These are phyloP conservation scores for Melaleuca alternifolia DNA, from an alignment of 345 rosid genomes.

Conservation along the genomic window DNA sequence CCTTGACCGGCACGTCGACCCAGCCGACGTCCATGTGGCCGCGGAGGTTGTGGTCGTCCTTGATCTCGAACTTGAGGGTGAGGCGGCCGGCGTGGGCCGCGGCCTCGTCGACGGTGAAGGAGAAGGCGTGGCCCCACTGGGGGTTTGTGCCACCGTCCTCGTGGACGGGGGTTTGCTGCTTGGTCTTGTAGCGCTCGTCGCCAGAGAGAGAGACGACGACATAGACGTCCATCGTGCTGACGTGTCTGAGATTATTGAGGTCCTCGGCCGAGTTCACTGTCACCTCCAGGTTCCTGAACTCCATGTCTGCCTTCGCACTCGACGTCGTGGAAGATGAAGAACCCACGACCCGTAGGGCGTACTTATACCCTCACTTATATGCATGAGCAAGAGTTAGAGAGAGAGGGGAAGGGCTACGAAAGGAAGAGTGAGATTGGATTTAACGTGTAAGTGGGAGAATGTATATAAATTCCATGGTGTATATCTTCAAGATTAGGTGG, in stretches of 20 bases:
- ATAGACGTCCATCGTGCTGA: slow-evolving; percentile 59
- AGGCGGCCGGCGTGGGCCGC: slow-evolving; percentile 31
- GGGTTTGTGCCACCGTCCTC: slow-evolving; percentile 46
- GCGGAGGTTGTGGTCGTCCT: slow-evolving; percentile 34
- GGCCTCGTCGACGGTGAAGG: slow-evolving; percentile 41
- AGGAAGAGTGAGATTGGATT: background rate
- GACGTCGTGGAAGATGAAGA: background rate
- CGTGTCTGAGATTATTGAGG: slow-evolving; percentile 37
- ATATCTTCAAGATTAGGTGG: background rate
- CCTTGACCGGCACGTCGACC: slow-evolving; percentile 51
- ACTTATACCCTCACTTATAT: background rate
- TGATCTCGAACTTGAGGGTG: slow-evolving; percentile 21
- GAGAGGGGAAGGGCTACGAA: background rate
- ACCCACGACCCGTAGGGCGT: too few species aligned
- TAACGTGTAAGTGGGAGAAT: background rate
- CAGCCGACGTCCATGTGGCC: slow-evolving; percentile 37
- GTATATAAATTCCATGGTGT: background rate
- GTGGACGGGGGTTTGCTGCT: slow-evolving; percentile 23
- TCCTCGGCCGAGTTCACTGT: slow-evolving; percentile 39
- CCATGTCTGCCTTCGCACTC: slow-evolving; percentile 16
- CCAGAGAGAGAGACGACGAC: slow-evolving; percentile 37
- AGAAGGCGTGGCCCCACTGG: slow-evolving; percentile 39
- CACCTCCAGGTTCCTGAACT: slow-evolving; percentile 42
- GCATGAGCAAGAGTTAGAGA: background rate
- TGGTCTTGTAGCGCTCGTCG: slow-evolving; percentile 29